These are phyloP conservation scores for Plasmodium coatneyi DNA, from an alignment of 169 alveolate species.

Conservation along the genomic window DNA sequence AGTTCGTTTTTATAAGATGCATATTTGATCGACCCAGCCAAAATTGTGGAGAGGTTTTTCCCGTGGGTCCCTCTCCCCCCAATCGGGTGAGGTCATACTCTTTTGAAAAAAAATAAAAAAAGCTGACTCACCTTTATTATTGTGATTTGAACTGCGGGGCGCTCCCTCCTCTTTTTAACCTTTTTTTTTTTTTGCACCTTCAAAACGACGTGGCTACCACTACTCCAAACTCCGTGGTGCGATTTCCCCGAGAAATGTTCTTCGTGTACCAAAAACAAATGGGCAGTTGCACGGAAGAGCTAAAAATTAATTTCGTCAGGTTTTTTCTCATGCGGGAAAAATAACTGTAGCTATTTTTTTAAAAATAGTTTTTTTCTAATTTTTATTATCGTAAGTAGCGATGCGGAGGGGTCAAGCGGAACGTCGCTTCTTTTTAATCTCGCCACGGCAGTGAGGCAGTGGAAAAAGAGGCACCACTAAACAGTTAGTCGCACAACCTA, in stretches of 20 bases:
- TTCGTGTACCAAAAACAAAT: not conserved
- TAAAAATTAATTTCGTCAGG: not conserved
- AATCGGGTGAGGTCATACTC: not conserved
- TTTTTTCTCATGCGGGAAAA: not conserved
- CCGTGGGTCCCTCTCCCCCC: not conserved
- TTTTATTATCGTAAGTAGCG: not conserved
- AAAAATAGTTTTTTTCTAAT: not conserved
- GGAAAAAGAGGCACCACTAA: not conserved
- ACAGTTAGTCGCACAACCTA: not conserved
- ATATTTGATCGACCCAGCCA: not conserved
- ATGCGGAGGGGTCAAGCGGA: not conserved
- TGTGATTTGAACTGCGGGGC: not conserved
- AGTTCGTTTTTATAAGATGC: not conserved
- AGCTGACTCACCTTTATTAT: not conserved
- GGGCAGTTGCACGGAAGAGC: not conserved
- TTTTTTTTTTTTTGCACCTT: not conserved
- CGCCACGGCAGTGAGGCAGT: not conserved
- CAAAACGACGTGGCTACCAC: not conserved
- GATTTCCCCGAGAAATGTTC: not conserved
- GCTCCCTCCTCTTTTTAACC: not conserved
- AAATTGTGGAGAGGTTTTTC: not conserved
- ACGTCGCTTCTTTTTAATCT: not conserved
- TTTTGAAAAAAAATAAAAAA: not conserved
- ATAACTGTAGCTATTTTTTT: not conserved
- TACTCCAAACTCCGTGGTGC: not conserved